Evolutionary conservation across 305 asterid species (phyloP), one percentile per base, ranked within the genome.

Genomic region (Lippia alba): DNA sequence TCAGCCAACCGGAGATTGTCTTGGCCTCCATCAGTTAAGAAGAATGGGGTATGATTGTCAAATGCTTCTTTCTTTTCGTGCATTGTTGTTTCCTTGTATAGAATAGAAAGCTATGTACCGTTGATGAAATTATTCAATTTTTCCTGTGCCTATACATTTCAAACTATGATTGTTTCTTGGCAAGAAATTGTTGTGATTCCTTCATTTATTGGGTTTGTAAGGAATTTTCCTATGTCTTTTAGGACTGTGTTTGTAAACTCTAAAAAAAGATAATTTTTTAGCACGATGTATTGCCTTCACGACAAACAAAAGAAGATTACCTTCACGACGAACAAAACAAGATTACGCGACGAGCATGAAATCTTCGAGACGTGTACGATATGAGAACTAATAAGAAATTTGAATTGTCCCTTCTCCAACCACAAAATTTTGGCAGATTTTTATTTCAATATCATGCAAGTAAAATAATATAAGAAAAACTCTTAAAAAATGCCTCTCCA

Each of bases 1-100:
- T 32, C 78, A 58, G 66, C 76, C 69, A 73, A 74, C 50, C 79
- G 86, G 71, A 85, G 96, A 85, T 79, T 86, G 77, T 89, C 91
- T 0, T 90, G 96, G 96, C 94, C 96, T 32, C 89, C 94, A 53
- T 64, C 93, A 11, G 79, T 85, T 66, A 79, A 85, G 67, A 82
- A 80, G 32, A 77, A 30, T 56, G 72, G 59, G 56, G 4, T 56
- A 32, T 81, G 72, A 78, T 33, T 32, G 49, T 55, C 17, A 36
- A 41, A 58, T 68, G 40, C 45, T 62, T 46, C 14, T 65, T 65
- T 45, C 39, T 7, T 57, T 57, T 51, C 40, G 9, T 64, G 66
- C 30, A 11, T 55, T 59, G 55, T 71, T 67, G 51, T 71, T 60
- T 59, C 54, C 49, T 58, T 76, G 73, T 76, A 65, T 56, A 76